Percentiles rank a stretch among this genome's conserved stretches.
Evolutionary conservation across 2,329 filamentous ascomycete genomes (phyloP).

Genomic region (Nakataea oryzae): DNA sequence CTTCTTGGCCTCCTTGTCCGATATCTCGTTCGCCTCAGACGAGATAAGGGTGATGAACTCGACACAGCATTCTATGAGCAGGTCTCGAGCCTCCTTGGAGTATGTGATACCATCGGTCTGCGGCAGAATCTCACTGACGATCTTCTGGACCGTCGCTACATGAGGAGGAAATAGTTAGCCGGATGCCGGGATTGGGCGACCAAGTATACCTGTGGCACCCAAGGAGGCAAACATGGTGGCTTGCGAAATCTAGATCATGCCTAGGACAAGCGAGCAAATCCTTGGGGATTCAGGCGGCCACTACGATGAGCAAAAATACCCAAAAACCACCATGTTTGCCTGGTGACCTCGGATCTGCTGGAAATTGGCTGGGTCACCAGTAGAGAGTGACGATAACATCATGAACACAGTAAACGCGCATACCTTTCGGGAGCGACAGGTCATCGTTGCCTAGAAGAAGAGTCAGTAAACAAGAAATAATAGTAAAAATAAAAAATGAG

Average conservation of each 20-base stretch:
- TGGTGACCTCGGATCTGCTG: not conserved
- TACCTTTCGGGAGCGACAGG: constrained; percentile 55
- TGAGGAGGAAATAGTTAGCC: not conserved
- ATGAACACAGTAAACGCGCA: constrained; percentile 8
- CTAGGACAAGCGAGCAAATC: not conserved
- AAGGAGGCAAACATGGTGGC: not conserved
- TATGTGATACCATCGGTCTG: constrained; percentile 68
- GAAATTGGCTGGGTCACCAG: not conserved
- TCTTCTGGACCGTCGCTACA: constrained; percentile 67
- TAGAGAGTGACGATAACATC: not conserved
- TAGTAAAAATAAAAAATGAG: not conserved
- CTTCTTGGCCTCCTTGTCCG: constrained; percentile 97
- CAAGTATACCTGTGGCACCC: not conserved
- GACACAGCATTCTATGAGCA: constrained; percentile 96
- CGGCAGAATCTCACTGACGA: constrained; percentile 87
- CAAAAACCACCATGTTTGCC: not conserved
- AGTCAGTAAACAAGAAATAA: constrained; percentile 18
- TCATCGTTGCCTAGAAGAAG: constrained; percentile 45
- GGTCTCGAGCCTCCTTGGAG: constrained; percentile 87
- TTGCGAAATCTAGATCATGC: not conserved
- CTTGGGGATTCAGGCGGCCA: not conserved
- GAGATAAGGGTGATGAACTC: constrained; percentile 98
- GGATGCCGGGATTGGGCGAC: not conserved
- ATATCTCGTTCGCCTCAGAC: constrained; percentile 98
- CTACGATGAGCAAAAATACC: not conserved